Evolutionary conservation across 2,329 filamentous ascomycete species (phyloP), one percentile per base, ranked within the genome.

Genomic region (Fusarium sp.): DNA sequence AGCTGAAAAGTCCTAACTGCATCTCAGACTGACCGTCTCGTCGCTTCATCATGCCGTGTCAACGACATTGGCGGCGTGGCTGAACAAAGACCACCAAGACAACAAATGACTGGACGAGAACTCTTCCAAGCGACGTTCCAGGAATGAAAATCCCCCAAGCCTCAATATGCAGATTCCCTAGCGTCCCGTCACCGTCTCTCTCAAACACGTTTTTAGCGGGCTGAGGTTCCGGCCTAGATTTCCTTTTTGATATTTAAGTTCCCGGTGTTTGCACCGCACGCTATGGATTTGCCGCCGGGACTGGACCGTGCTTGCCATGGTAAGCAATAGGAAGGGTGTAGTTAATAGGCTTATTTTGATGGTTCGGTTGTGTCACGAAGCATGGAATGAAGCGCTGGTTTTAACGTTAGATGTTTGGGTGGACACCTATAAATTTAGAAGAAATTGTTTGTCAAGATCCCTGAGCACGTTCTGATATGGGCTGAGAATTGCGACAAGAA

Each of bases 221-320:
- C 57, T 70, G 67, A 70, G 31, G 62, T 62, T 57, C 57, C 52
- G 67, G 57, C 57, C 58, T 56, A 54, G 18, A 50, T 55, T 45
- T 20, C 23, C 31, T 30, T 46, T 46, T 33, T 54, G 4, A 36
- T 33, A 30, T 23, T 4, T 23, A 4, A 49, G 49, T 20, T 45
- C 33, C 37, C 40, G 46, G 50, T 66, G 62, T 65, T 62, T 67
- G 63, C 63, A 37, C 23, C 41, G 41, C 38, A 52, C 53, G 45
- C 31, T 41, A 38, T 41, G 50, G 42, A 41, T 26, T 54, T 44
- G 31, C 56, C 63, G 50, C 64, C 40, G 62, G 57, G 56, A 62
- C 46, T 67, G 42, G 42, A 34, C 45, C 41, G 41, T 67, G 62
- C 33, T 50, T 34, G 42, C 18, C 31, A 42, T 62, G 26, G 20